phyloP scores from a whole-genome alignment of 164 flowering plant genomes.

The Vitis cinerea region DNA sequence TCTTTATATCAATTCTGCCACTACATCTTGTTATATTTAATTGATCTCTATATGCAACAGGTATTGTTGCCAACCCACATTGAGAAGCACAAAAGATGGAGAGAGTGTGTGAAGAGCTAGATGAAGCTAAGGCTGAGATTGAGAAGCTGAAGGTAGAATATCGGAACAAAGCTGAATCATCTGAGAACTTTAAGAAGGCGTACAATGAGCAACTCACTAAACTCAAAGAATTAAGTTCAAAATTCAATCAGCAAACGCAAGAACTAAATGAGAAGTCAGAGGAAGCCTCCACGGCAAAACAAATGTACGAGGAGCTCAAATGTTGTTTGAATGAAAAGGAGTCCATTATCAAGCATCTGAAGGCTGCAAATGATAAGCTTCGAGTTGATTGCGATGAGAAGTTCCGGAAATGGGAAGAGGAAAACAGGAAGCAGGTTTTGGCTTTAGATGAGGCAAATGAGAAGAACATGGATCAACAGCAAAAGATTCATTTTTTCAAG shows the following conservation, averaged over 20 bases:
- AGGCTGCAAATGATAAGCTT: constrained; percentile 34
- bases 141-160: constrained; percentile 58
- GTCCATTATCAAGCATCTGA: constrained; percentile 16
- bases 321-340: constrained; percentile 29
- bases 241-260: constrained; percentile 37
- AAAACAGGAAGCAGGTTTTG: constrained; percentile 19
- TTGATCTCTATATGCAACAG: not conserved
- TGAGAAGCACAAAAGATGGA: constrained; percentile 36
- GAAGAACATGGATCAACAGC: constrained; percentile 28
- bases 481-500: constrained; percentile 17
- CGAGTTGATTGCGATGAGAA: constrained; percentile 22
- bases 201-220: constrained; percentile 40
- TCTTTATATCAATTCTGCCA: too few species aligned
- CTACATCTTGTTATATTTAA: too few species aligned
- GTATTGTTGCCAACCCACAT: not conserved
- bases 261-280: constrained; percentile 23
- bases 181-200: constrained; percentile 50
- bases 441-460: constrained; percentile 38
- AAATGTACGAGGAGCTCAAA: constrained; percentile 21
- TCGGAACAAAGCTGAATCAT: constrained; percentile 36
- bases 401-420: constrained; percentile 25
- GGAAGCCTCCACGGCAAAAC: constrained; percentile 16
- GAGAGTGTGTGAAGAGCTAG: constrained; percentile 54
- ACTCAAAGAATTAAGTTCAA: constrained; percentile 39
- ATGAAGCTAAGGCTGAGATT: constrained; percentile 58